Evolutionary conservation across 495 filamentous ascomycete species (phyloP), one percentile per base, ranked within the genome.

Genomic region (Talaromyces borbonicus): DNA sequence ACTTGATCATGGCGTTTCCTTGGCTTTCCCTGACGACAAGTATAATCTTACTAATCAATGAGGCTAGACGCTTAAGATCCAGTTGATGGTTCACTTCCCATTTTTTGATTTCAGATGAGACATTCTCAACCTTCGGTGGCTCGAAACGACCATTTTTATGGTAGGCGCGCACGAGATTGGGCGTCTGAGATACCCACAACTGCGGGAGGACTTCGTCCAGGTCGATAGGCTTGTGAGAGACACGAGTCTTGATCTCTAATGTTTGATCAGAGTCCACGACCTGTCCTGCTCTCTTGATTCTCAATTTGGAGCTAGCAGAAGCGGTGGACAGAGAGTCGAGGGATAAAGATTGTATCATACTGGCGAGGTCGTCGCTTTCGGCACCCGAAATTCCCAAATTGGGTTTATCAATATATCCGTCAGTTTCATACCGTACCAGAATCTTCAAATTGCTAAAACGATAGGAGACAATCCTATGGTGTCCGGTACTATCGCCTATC

Each of bases 111-210:
- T 57, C 43, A 18, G 9, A 15, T 5, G 61, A 40, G 26, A 73
- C 54, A 59, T 72, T 51, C 56, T 68, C 55, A 11, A 69, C 61
- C 27, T 61, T 22, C 40, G 66, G 56, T 7, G 20, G 18, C 12
- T 52, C 19, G 49, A 76, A 76, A 29, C 48, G 43, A n/a, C 72
- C 71, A 8, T 51, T 46, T 9, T 52, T 40, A 49, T 74, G 67
- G 40, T 74, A 73, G 5, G 67, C 73, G 25, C 68, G 63, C 12
- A 69, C 65, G 24, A 77, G 61, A 1, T 65, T 72, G 0, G 64
- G 64, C 1, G 69, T 75, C 49, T 73, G 68, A 12, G 71, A 74
- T 29, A 67, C 49, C 73, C 68, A 77, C 8, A 77, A 57, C 51
- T 74, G 72, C 3, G 68, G 52, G 2, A 55, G 49, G 32, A 71